Evolutionary conservation across 306 rosid genomes (phyloP).

Genomic region (Echinosophora koreensis): DNA sequence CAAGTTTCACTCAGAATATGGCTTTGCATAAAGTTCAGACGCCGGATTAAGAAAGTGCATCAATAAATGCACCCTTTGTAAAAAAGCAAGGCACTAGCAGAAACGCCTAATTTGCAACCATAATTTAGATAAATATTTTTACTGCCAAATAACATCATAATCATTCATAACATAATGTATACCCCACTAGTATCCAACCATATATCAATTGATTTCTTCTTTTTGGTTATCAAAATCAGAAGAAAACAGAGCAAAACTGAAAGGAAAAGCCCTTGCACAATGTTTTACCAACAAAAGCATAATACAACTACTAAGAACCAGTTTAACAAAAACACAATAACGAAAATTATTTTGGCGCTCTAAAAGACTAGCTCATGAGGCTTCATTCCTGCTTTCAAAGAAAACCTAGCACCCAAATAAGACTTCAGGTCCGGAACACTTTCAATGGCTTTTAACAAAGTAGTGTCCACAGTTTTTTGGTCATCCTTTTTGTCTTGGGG

Average conservation of each 20-base stretch:
- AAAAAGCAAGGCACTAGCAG: background rate
- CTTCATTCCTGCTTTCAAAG: slow-evolving; percentile 77
- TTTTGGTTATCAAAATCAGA: background rate
- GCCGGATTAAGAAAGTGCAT: background rate
- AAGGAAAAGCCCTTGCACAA: slow-evolving; percentile 7
- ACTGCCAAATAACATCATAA: background rate
- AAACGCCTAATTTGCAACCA: too few relatives aligned
- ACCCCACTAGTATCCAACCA: background rate
- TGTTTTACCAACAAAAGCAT: slow-evolving; percentile 3
- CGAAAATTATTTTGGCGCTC: background rate
- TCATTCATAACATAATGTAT: background rate
- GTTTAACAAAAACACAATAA: slow-evolving; percentile 31
- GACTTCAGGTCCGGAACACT: slow-evolving; percentile 70
- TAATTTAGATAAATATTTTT: background rate
- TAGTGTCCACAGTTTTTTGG: slow-evolving; percentile 68
- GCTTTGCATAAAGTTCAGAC: background rate
- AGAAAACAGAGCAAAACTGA: slow-evolving; percentile 21
- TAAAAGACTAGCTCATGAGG: slow-evolving; percentile 82
- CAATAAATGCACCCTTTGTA: background rate
- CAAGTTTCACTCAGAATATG: background rate
- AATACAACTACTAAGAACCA: slow-evolving; percentile 30
- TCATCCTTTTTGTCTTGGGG: slow-evolving; percentile 78
- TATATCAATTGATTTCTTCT: background rate
- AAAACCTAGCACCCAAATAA: slow-evolving; percentile 76
- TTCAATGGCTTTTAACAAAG: slow-evolving; percentile 68